phyloP scores from a whole-genome alignment of 306 rosid genomes.

The Senna siamea region DNA sequence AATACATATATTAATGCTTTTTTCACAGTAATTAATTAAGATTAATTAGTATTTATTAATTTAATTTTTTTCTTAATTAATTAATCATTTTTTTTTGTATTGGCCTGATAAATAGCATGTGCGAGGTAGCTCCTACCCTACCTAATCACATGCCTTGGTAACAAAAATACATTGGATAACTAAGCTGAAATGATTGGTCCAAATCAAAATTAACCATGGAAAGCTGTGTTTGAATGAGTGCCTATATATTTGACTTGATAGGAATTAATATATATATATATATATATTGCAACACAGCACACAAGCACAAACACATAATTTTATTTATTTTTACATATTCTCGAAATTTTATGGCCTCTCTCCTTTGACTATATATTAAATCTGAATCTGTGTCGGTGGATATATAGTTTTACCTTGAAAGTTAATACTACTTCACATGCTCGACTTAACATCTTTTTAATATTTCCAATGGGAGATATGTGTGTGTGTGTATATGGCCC shows the following conservation, averaged over 20 bases:
- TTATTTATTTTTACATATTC: too few relatives aligned
- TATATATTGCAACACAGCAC: too few relatives aligned
- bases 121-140: conserved; percentile 45
- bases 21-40: conserved; percentile 31
- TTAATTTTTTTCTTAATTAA: not conserved
- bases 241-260: conserved; percentile 43
- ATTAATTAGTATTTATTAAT: conserved; percentile 19
- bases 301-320: too few relatives aligned
- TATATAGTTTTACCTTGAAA: too few relatives aligned
- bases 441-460: not conserved
- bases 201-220: conserved; percentile 36
- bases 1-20: conserved; percentile 4
- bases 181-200: conserved; percentile 37
- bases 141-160: conserved; percentile 51
- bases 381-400: conserved; percentile 37
- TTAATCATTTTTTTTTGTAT: conserved; percentile 29
- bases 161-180: conserved; percentile 8
- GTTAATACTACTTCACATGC: conserved; percentile 21
- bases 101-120: conserved; percentile 52
- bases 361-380: conserved; percentile 30
- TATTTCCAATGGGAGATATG: conserved; percentile 1
- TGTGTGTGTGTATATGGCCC: too few relatives aligned
- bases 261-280: too few relatives aligned
- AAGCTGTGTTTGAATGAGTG: conserved; percentile 46
- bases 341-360: not conserved